phyloP scores from a whole-genome alignment of 306 rosid genomes.

The Quercus aquifolioides region DNA sequence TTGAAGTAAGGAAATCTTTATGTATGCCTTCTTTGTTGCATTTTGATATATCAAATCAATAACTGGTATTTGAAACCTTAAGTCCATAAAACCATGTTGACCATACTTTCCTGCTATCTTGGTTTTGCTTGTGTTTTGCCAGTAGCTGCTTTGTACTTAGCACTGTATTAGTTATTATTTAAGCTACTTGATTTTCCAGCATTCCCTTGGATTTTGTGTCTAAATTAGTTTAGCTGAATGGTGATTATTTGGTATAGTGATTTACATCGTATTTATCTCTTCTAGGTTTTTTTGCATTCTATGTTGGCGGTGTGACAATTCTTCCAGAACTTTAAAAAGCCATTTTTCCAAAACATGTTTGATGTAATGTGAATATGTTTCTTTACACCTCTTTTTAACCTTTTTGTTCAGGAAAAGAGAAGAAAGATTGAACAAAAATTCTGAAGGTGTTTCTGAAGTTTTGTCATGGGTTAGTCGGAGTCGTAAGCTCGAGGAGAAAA shows the following conservation, averaged over 20 bases:
- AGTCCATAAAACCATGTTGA: neutral
- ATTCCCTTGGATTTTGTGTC: neutral
- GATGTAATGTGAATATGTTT: conserved; percentile 3
- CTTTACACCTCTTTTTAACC: neutral
- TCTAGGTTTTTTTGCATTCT: neutral
- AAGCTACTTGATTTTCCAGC: neutral
- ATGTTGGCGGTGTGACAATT: neutral
- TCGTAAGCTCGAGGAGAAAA: conserved; percentile 71
- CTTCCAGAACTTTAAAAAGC: neutral
- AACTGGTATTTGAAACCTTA: neutral
- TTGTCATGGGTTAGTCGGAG: conserved; percentile 79
- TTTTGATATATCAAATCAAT: neutral
- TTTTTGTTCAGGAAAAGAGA: conserved; percentile 66
- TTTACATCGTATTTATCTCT: neutral
- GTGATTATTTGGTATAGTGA: neutral
- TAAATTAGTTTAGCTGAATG: neutral
- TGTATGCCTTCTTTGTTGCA: conserved; percentile 2
- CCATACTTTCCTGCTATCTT: neutral
- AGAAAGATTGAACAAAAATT: conserved; percentile 65
- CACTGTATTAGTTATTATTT: neutral
- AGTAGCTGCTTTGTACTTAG: neutral
- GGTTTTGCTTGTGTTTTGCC: neutral
- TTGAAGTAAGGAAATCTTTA: conserved; percentile 44
- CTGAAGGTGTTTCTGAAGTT: conserved; percentile 65
- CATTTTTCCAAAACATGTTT: neutral